A percentile compares a stretch with the other conserved stretches of the same genome.
Conservation (phyloP, 2,329 filamentous ascomycete species). For the Pseudogymnoascus sp. region DNA sequence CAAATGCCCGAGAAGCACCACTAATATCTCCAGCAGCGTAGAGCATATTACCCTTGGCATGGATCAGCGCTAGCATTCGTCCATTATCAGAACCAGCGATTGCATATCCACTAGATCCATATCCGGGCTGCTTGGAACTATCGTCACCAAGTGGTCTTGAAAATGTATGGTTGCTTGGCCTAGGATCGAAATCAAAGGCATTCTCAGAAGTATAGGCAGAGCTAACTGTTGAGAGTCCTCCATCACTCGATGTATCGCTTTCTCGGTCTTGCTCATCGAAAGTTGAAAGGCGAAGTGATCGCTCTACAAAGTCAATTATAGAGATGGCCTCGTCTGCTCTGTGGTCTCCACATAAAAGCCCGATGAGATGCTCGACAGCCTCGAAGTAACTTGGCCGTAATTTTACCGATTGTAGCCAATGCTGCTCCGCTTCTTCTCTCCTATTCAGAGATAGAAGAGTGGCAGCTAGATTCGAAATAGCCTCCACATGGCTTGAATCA, state of each 20-base stretch:
- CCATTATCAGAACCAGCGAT: conserved; percentile 85
- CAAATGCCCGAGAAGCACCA: conserved; percentile 80
- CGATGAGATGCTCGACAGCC: conserved; percentile 89
- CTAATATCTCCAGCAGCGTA: conserved; percentile 81
- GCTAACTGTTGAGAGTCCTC: conserved; percentile 26
- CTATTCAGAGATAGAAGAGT: conserved; percentile 78
- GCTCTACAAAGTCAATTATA: conserved; percentile 80
- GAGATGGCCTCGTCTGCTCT: conserved; percentile 78
- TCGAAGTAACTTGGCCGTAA: conserved; percentile 85
- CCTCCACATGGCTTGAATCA: conserved; percentile 70
- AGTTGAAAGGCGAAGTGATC: conserved; percentile 52
- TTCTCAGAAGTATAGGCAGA: conserved; percentile 24
- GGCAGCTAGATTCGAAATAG: conserved; percentile 87
- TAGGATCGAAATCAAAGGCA: conserved; percentile 25
- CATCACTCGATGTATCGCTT: conserved; percentile 55
- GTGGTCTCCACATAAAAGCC: conserved; percentile 74
- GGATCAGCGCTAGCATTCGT: conserved; percentile 83
- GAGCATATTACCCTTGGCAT: conserved; percentile 97
- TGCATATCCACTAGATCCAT: conserved; percentile 75
- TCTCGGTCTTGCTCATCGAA: conserved; percentile 45
- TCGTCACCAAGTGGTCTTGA: conserved; percentile 20
- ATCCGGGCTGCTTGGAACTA: conserved; percentile 37
- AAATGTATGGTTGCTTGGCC: conserved; percentile 20
- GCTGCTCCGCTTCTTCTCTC: conserved; percentile 73
- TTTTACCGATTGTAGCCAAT: conserved; percentile 81